Evolutionary conservation across 108 stramenopile genomes (phyloP).

Genomic region (Pseudonitzschia delicatissima): DNA sequence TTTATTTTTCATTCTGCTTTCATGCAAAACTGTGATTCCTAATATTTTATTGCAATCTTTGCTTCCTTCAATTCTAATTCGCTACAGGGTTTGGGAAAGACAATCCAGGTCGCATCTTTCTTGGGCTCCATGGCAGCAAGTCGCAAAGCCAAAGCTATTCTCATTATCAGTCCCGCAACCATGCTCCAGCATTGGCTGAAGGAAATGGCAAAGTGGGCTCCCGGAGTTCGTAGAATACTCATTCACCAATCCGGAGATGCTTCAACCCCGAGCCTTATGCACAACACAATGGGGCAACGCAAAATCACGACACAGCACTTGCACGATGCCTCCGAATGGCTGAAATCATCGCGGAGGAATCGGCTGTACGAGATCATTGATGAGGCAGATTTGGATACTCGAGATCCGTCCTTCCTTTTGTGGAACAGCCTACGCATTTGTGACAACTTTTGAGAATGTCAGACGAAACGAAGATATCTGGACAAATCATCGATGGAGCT

Average conservation of each 20-base stretch:
- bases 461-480: constrained; percentile 65
- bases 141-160: constrained; percentile 62
- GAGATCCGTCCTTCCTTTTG: constrained; percentile 61
- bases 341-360: constrained; percentile 49
- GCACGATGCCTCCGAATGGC: constrained; percentile 50
- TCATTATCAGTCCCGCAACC: constrained; percentile 91
- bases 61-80: neutral
- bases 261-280: constrained; percentile 1
- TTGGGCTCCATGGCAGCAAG: constrained; percentile 82
- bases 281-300: constrained; percentile 7
- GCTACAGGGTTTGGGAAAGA: constrained; percentile 87
- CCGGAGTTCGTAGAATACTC: constrained; percentile 77
- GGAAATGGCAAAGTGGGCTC: constrained; percentile 92
- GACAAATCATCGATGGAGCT: constrained; percentile 83
- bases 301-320: constrained; percentile 34
- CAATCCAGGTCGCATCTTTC: constrained; percentile 90
- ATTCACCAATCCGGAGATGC: constrained; percentile 80
- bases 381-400: constrained; percentile 52
- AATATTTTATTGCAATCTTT: neutral
- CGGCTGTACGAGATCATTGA: constrained; percentile 78
- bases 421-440: constrained; percentile 74
- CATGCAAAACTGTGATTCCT: neutral
- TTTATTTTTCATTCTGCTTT: neutral
- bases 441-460: constrained; percentile 93
- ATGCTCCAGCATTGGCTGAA: constrained; percentile 92